A percentile compares a stretch with the other conserved stretches of the same genome.
These are phyloP conservation scores for Beauveria rudraprayagi DNA, from an alignment of 2,329 filamentous ascomycete species.

Conservation along the genomic window DNA sequence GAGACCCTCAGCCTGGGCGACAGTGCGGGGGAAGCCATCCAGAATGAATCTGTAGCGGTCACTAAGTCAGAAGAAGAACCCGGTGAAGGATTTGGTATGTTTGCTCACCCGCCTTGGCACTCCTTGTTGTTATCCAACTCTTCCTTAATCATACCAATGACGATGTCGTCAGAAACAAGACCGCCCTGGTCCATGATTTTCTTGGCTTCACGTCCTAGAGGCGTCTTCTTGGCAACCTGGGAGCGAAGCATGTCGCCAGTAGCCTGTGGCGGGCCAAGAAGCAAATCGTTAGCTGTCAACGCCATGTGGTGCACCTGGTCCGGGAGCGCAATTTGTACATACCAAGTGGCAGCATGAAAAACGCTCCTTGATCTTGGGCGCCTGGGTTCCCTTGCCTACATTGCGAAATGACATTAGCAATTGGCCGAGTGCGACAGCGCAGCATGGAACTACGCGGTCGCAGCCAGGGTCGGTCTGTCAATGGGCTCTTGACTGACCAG, in stretches of 20 bases:
- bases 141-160: conserved; percentile 99
- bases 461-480: neutral
- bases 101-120: conserved; percentile 84
- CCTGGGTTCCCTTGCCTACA: conserved; percentile 95
- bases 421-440: neutral
- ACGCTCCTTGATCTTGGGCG: conserved; percentile 95
- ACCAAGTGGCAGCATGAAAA: conserved; percentile 96
- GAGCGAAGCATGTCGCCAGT: conserved; percentile 99
- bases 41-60: conserved; percentile 73
- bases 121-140: conserved; percentile 91
- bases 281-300: conserved; percentile 14
- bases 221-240: conserved; percentile 95
- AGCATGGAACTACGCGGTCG: conserved; percentile 14
- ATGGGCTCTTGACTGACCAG: conserved; percentile 56
- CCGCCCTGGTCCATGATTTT: conserved; percentile 99
- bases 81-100: neutral
- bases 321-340: conserved; percentile 28
- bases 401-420: conserved; percentile 12
- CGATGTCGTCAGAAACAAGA: conserved; percentile 96
- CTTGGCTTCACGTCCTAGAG: conserved; percentile 91
- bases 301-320: neutral
- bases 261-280: conserved; percentile 48
- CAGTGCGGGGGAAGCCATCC: conserved; percentile 95
- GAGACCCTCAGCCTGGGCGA: conserved; percentile 88
- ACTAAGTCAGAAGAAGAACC: neutral